phyloP scores from a whole-genome alignment of 2,329 filamentous ascomycete species.

The Fulvia fulva region DNA sequence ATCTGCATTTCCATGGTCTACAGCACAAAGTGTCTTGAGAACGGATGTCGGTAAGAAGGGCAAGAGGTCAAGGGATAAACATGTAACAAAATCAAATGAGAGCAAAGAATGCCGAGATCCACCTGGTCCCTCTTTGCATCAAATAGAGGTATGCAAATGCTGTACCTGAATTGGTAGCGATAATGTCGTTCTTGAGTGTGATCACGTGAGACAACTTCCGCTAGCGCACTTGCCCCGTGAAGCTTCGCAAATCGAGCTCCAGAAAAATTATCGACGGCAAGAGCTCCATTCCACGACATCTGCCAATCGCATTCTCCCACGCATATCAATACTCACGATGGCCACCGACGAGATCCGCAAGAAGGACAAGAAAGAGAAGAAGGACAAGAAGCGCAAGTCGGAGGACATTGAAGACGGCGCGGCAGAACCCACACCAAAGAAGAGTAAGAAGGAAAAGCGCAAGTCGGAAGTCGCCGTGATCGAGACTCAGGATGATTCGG shows the following conservation, averaged over 20 bases:
- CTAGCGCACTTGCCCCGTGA: background rate
- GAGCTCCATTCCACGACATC: background rate
- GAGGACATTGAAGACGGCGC: slow-evolving; percentile 26
- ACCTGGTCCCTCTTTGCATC: too few relatives aligned
- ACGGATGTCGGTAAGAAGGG: background rate
- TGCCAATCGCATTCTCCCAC: background rate
- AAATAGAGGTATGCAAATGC: too few relatives aligned
- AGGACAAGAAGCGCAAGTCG: slow-evolving; percentile 37
- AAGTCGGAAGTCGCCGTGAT: slow-evolving; percentile 45
- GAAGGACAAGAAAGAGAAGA: slow-evolving; percentile 33
- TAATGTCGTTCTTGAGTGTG: background rate
- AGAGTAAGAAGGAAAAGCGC: slow-evolving; percentile 57
- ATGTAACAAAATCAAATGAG: background rate
- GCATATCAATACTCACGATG: slow-evolving; percentile 25
- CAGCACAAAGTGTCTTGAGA: background rate
- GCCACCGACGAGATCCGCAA: slow-evolving; percentile 39
- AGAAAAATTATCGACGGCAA: background rate
- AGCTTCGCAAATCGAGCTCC: background rate
- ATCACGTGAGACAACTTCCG: background rate
- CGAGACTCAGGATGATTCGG: slow-evolving; percentile 31
- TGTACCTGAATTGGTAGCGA: background rate
- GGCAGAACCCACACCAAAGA: slow-evolving; percentile 30
- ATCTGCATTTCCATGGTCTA: slow-evolving; percentile 1
- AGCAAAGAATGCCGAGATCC: too few relatives aligned
- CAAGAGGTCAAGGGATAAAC: background rate